Evolutionary conservation across 257 asterid species (phyloP), one percentile per base, ranked within the genome.

Genomic region (Jacaranda mimosifolia): DNA sequence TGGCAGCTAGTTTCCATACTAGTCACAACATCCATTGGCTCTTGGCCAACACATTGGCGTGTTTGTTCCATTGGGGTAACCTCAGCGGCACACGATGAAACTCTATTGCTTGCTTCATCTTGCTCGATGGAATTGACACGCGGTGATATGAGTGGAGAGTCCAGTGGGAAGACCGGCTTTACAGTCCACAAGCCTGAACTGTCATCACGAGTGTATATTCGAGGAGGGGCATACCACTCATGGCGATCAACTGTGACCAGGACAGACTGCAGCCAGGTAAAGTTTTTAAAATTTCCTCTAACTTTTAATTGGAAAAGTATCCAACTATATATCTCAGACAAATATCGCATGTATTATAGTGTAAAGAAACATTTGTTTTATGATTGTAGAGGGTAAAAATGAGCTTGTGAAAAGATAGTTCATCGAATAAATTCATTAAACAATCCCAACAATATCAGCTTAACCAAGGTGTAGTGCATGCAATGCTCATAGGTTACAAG

Each of bases 141-240:
- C 12, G 91, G 77, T 67, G 86, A 84, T 63, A 82, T 68, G 80
- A 86, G 84, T 17, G 96, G 90, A 79, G 93, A 83, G 63, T 88
- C 87, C 59, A 82, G 77, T 51, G 89, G 94, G 81, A 96, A 83
- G 63, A 94, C 97, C 67, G 87, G 89, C 86, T 93, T 93, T 35
- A 84, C 76, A 17, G 81, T 81, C 99, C 99, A 96, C 68, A 96
- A 78, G 63, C 99, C 99, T 42, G 99, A 86, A 80, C 86, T 78
- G 82, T 93, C 99, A 83, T 93, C 82, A 55, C 98, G 99, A 51
- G 92, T 88, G 80, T 91, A 96, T 80, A 90, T 83, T 72, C 87
- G 97, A 67, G 99, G 98, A 71, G 92, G 89, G 51, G 99, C 97
- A 86, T 96, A 93, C 99, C 99, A 96, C 83, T 96, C 98, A 80